These are phyloP conservation scores for Jamesozyma piceae DNA, from an alignment of 805 yeast species.

Conservation along the genomic window DNA sequence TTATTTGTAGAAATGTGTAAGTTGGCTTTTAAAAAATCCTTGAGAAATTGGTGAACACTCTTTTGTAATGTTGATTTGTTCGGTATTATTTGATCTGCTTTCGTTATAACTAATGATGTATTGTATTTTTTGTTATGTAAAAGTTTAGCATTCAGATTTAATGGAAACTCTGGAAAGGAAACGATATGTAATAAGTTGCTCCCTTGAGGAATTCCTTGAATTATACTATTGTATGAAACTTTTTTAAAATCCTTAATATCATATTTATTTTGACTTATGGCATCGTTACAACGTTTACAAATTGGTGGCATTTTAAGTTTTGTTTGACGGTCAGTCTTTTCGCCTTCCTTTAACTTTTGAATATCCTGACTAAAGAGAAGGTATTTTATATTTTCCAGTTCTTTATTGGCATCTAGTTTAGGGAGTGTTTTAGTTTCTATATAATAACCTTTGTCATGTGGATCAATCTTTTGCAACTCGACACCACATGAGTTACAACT, in stretches of 20 bases:
- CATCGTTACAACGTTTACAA: conserved; percentile 52
- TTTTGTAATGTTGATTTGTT: conserved; percentile 14
- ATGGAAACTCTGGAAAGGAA: conserved; percentile 66
- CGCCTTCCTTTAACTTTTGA: conserved; percentile 16
- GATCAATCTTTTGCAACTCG: conserved; percentile 35
- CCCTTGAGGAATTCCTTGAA: conserved; percentile 32
- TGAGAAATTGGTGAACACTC: conserved; percentile 27
- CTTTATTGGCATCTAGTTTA: conserved; percentile 2
- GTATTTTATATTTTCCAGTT: conserved; percentile 21
- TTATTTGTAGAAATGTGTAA: conserved; percentile 24
- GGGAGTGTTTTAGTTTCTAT: conserved; percentile 17
- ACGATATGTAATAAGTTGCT: conserved; percentile 50
- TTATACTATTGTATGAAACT: conserved; percentile 25
- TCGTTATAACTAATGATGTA: conserved; percentile 19
- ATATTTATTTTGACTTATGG: conserved; percentile 36
- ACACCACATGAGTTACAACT: conserved; percentile 54
- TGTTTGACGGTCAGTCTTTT: background rate
- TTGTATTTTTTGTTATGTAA: conserved; percentile 10
- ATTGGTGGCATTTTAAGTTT: conserved; percentile 19
- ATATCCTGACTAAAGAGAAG: conserved; percentile 25
- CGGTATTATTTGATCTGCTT: conserved; percentile 27
- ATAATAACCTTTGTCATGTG: conserved; percentile 38
- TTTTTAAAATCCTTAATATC: conserved; percentile 29
- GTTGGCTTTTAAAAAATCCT: conserved; percentile 24
- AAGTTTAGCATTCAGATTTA: conserved; percentile 35